Evolutionary conservation across 2,329 filamentous ascomycete species (phyloP).

Genomic region (Neurospora crassa): DNA sequence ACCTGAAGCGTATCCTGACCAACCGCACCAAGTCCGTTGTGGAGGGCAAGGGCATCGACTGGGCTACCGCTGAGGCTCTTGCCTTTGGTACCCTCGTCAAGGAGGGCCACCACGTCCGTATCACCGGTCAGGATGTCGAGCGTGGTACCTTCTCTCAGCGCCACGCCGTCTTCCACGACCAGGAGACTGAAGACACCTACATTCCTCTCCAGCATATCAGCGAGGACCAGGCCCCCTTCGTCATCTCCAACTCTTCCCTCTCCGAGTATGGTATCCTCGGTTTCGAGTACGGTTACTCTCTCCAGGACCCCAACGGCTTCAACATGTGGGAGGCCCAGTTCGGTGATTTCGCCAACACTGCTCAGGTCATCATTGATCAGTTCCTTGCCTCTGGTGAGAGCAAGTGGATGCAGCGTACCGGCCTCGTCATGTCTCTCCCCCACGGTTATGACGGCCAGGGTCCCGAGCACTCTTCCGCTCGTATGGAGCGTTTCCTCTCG

Average conservation of each 20-base stretch:
- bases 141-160: conserved; percentile 98
- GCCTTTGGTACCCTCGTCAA: conserved; percentile 85
- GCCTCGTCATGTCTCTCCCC: conserved; percentile 89
- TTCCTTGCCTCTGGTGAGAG: conserved; percentile 96
- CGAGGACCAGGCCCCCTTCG: conserved; percentile 89
- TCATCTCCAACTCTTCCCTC: conserved; percentile 91
- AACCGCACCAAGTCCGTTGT: conserved; percentile 85
- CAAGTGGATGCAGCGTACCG: conserved; percentile 98
- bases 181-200: conserved; percentile 87
- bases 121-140: conserved; percentile 98
- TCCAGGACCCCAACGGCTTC: conserved; percentile 91
- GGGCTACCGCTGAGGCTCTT: conserved; percentile 91
- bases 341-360: conserved; percentile 99
- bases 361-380: conserved; percentile 97
- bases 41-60: conserved; percentile 93
- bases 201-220: conserved; percentile 84
- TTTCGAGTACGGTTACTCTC: conserved; percentile 97
- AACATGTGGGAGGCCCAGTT: conserved; percentile 99
- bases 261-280: conserved; percentile 66
- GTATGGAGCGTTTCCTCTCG: conserved; percentile 95
- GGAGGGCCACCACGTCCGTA: conserved; percentile 93
- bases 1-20: conserved; percentile 89
- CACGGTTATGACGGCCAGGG: conserved; percentile 98
- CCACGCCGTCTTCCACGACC: conserved; percentile 94
- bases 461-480: conserved; percentile 94